phyloP scores from a whole-genome alignment of 140 eudicot genomes.

The Senecio squalidus region DNA sequence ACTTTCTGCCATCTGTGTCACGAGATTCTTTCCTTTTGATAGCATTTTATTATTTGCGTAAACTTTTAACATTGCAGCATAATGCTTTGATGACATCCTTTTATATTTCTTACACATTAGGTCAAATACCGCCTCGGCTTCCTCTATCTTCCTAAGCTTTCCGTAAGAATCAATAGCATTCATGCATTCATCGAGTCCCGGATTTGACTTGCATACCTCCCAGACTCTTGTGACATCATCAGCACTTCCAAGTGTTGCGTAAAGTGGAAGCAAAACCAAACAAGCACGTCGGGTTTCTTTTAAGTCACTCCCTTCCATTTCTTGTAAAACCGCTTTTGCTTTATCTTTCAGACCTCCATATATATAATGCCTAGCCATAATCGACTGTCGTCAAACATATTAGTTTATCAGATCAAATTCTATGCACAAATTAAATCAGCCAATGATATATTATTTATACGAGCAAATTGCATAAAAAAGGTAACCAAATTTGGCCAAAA shows the following conservation, averaged over 20 bases:
- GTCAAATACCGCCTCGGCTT: slow-evolving; percentile 64
- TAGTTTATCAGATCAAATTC: too few relatives aligned
- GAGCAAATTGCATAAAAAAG: too few relatives aligned
- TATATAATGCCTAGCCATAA: slow-evolving; percentile 46
- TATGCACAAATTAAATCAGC: too few relatives aligned
- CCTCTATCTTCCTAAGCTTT: slow-evolving; percentile 42
- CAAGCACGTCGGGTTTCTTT: slow-evolving; percentile 37
- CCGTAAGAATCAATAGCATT: slow-evolving; percentile 69
- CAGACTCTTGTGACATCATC: slow-evolving; percentile 66
- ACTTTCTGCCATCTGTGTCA: slow-evolving; percentile 49
- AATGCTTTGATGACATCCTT: slow-evolving; percentile 37
- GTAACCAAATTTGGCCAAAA: too few relatives aligned
- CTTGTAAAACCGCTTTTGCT: slow-evolving; percentile 54
- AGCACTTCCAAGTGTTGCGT: slow-evolving; percentile 45
- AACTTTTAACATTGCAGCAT: slow-evolving; percentile 36
- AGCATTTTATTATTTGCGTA: slow-evolving; percentile 64
- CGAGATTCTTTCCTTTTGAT: slow-evolving; percentile 53
- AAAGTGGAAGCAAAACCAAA: slow-evolving; percentile 38
- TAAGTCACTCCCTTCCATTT: slow-evolving; percentile 51
- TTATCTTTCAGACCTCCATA: slow-evolving; percentile 50
- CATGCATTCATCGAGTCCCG: slow-evolving; percentile 35
- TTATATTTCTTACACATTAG: slow-evolving; percentile 27
- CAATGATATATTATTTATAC: too few relatives aligned
- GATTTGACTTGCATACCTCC: slow-evolving; percentile 38
- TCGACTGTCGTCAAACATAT: too few relatives aligned